Evolutionary conservation across 805 yeast species (phyloP).

Genomic region (Kluyveromyces lactis): DNA sequence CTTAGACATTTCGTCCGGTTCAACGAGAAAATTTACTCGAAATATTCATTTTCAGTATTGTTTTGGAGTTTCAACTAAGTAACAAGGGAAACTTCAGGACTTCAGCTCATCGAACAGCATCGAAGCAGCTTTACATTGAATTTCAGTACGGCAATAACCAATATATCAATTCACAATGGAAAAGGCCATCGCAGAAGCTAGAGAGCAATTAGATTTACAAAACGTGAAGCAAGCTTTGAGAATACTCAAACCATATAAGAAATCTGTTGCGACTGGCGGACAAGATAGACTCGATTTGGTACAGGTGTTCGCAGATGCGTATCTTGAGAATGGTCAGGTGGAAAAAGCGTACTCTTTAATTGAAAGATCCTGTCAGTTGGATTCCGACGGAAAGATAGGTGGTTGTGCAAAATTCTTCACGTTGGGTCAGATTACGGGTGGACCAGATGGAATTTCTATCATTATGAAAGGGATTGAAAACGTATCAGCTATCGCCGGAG

Average conservation of each 20-base stretch:
- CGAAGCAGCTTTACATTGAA: no score
- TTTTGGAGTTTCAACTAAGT: no score
- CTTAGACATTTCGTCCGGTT: no score
- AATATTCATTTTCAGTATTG: no score
- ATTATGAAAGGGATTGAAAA: slow-evolving; percentile 54
- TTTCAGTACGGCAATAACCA: no score
- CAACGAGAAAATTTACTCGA: no score
- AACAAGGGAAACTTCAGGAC: no score
- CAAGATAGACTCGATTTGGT: slow-evolving; percentile 36
- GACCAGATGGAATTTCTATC: slow-evolving; percentile 56
- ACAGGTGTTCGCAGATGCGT: slow-evolving; percentile 64
- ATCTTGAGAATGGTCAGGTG: slow-evolving; percentile 71
- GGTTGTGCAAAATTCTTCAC: slow-evolving; percentile 75
- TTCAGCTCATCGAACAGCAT: no score
- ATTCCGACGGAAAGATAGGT: slow-evolving; percentile 56
- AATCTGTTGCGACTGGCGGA: slow-evolving; percentile 16
- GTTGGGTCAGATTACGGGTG: slow-evolving; percentile 87
- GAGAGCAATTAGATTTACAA: slow-evolving; percentile 17
- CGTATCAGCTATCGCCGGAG: slow-evolving; percentile 17
- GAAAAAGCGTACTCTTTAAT: slow-evolving; percentile 68
- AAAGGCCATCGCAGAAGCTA: slow-evolving; percentile 15
- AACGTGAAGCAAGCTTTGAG: slow-evolving; percentile 30
- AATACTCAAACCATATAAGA: slow-evolving; percentile 28
- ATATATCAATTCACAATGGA: slow-evolving; percentile 1
- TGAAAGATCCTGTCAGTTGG: slow-evolving; percentile 53